Percentiles rank a stretch among this genome's conserved stretches.
These are phyloP conservation scores for Penicillium taxi DNA, from an alignment of 495 filamentous ascomycete species.

Conservation along the genomic window DNA sequence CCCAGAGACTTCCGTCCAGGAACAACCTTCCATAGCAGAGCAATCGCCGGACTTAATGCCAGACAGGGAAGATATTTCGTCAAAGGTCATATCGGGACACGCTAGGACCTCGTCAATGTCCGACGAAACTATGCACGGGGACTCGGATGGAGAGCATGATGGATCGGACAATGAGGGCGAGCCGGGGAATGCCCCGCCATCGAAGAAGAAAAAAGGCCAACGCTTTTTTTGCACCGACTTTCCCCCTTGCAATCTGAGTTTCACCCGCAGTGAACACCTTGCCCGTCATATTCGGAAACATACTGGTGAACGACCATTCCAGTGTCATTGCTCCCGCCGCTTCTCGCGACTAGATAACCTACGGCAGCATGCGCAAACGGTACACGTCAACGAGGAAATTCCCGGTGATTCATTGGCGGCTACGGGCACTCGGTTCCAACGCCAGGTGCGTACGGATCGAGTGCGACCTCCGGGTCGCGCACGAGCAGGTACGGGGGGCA, in stretches of 20 bases:
- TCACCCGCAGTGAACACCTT: conserved; percentile 92
- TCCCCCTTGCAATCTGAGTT: conserved; percentile 88
- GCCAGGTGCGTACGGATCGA: conserved; percentile 83
- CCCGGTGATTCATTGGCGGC: conserved; percentile 88
- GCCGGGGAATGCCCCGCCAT: conserved; percentile 55
- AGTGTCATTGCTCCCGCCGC: conserved; percentile 89
- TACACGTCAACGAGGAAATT: conserved; percentile 96
- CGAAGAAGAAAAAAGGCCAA: conserved; percentile 94
- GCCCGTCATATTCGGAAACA: conserved; percentile 97
- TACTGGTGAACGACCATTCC: conserved; percentile 93
- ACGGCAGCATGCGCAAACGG: conserved; percentile 93
- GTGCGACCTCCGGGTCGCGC: conserved; percentile 66
- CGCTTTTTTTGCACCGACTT: conserved; percentile 97
- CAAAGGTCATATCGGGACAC: conserved; percentile 12
- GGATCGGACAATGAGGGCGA: conserved; percentile 68
- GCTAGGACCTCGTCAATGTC: conserved; percentile 39
- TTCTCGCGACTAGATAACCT: conserved; percentile 98
- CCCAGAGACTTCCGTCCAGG: conserved; percentile 28
- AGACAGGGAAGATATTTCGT: conserved; percentile 8
- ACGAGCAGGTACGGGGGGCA: conserved; percentile 64
- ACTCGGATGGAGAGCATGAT: conserved; percentile 66
- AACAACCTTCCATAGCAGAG: conserved; percentile 22
- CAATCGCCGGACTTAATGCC: conserved; percentile 11
- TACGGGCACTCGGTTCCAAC: conserved; percentile 85
- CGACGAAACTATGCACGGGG: conserved; percentile 66